phyloP scores from a whole-genome alignment of 768 basidiomycete genomes.

The Amanita pallidorosea region DNA sequence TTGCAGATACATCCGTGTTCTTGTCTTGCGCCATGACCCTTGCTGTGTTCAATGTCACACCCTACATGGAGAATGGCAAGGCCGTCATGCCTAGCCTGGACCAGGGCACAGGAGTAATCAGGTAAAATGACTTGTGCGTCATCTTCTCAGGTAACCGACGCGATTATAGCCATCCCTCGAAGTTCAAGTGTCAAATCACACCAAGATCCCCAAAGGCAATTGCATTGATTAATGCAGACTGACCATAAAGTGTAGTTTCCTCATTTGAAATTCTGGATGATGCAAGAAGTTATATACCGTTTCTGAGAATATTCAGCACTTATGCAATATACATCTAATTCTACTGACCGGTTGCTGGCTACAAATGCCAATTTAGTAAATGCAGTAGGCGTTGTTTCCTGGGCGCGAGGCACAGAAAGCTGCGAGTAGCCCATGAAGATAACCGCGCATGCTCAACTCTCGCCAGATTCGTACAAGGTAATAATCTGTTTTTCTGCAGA shows the following conservation, averaged over 20 bases:
- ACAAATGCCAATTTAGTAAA: too few species aligned
- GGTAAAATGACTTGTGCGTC: conserved; percentile 14
- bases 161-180: conserved; percentile 13
- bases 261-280: background rate
- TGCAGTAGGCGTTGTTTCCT: too few species aligned
- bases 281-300: background rate
- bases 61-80: conserved; percentile 14
- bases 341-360: too few species aligned
- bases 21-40: conserved; percentile 29
- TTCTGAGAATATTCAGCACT: too few species aligned
- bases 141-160: background rate
- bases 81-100: conserved; percentile 26
- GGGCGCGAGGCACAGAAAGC: too few species aligned
- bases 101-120: conserved; percentile 35
- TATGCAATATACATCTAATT: too few species aligned
- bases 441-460: too few species aligned
- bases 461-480: too few species aligned
- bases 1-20: conserved; percentile 34
- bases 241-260: too few species aligned
- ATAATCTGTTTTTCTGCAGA: too few species aligned
- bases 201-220: conserved; percentile 9
- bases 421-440: too few species aligned
- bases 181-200: conserved; percentile 14
- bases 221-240: conserved; percentile 10
- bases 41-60: conserved; percentile 28